phyloP scores from a whole-genome alignment of 306 rosid genomes.

The Prunus mongolica region DNA sequence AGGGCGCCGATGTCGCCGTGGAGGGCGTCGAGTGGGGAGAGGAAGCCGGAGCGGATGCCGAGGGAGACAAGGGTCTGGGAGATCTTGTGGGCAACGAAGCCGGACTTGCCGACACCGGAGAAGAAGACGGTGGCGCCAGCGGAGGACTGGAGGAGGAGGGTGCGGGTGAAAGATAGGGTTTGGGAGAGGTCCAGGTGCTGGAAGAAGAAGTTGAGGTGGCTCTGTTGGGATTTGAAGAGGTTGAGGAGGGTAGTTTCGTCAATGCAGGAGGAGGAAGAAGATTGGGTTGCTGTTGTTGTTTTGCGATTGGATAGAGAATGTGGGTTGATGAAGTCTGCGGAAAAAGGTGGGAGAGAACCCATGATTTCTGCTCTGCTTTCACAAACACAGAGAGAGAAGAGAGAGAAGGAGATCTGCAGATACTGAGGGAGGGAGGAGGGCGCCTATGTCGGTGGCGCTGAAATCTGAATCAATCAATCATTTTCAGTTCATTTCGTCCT shows the following conservation, averaged over 20 bases:
- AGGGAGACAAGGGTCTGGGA: slow-evolving; percentile 96
- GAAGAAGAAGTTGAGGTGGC: slow-evolving; percentile 95
- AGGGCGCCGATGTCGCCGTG: slow-evolving; percentile 97
- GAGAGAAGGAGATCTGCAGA: neutral
- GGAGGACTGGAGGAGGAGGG: slow-evolving; percentile 66
- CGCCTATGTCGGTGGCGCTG: slow-evolving; percentile 3
- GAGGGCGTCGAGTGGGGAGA: slow-evolving; percentile 90
- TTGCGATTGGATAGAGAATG: neutral
- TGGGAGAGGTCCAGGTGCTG: slow-evolving; percentile 71
- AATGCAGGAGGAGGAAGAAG: slow-evolving; percentile 20
- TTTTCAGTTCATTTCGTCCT: neutral
- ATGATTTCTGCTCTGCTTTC: slow-evolving; percentile 9
- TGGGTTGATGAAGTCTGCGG: neutral
- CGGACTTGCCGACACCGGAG: slow-evolving; percentile 94
- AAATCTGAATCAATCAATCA: neutral
- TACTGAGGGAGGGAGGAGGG: neutral
- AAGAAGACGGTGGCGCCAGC: slow-evolving; percentile 88
- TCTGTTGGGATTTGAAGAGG: slow-evolving; percentile 86
- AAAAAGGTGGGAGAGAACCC: slow-evolving; percentile 43
- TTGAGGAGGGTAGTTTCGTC: slow-evolving; percentile 50
- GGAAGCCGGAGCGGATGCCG: slow-evolving; percentile 70
- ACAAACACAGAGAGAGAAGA: neutral
- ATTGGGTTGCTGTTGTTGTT: neutral
- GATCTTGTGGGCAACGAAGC: slow-evolving; percentile 94
- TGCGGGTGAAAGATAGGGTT: slow-evolving; percentile 70